Evolutionary conservation across 1,139 yeast genomes (phyloP), one percentile per base, ranked within the genome.

Genomic region (Casaregolazyma suthepensis): DNA sequence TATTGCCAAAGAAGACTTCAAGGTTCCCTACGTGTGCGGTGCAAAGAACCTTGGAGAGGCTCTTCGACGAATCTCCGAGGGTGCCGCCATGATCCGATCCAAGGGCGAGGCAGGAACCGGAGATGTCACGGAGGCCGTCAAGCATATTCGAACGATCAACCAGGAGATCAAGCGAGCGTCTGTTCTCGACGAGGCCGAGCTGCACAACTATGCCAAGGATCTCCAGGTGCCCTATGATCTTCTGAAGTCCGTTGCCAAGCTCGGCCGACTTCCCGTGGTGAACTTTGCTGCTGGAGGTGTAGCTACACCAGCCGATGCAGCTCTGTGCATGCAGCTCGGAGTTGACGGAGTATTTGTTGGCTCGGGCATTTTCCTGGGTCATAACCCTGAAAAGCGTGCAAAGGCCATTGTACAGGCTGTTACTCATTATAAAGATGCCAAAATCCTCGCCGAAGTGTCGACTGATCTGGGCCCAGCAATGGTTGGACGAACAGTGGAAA

Each of bases 91-190:
- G 93, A 80, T 87, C 66, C 79, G 95, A 69, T 84, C 94, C 59
- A 87, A 87, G 71, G 95, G 95, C 60, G 95, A 86, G 69, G 94
- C 95, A 20, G 96, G 95, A 48, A 87, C 95, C 46, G 96, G 96
- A 51, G 95, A 87, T 68, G 84, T 87, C 53, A 81, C 88, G 35
- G 93, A 87, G 67, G 95, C 95, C n/a, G 90, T 87, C 54, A 80
- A 78, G 64, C 95, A 87, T 68, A 83, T 86, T 59, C 76, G 81
- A 54, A 75, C 77, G 58, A 83, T 87, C 65, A 76, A 75, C 56
- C 67, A 72, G 53, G 81, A 86, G 63, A 83, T 87, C 62, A 72
- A 74, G 52, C 72, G 75, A 43, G 80, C 82, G 18, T 63, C 73
- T 50, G 58, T 67, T 44, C 67, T 77, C 62, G 69, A 75, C 46